A percentile compares a stretch with the other conserved stretches of the same genome.
Conservation (phyloP, 2,329 filamentous ascomycete genomes). For the Aspergillus neoniger region DNA sequence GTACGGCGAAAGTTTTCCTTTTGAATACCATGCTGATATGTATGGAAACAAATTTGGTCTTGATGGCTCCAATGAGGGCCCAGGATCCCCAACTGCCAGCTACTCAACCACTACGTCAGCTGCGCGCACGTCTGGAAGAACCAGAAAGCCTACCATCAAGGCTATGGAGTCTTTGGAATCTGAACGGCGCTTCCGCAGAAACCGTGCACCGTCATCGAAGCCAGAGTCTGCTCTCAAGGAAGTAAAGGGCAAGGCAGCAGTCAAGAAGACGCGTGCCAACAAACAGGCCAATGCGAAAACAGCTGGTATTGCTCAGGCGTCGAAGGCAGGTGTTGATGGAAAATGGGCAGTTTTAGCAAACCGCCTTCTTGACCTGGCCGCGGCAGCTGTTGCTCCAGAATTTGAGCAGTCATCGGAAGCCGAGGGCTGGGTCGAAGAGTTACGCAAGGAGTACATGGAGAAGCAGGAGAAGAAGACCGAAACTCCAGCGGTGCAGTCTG, state of each 20-base stretch:
- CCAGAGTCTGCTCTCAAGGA: constrained; percentile 1
- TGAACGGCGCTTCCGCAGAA: constrained; percentile 22
- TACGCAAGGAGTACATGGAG: constrained; percentile 16
- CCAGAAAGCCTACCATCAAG: constrained; percentile 26
- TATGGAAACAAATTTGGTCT: constrained; percentile 25
- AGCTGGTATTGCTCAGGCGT: background rate
- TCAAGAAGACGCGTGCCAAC: background rate
- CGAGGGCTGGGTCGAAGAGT: constrained; percentile 19
- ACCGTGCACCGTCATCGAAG: constrained; percentile 16
- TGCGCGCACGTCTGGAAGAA: constrained; percentile 20
- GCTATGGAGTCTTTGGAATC: constrained; percentile 24
- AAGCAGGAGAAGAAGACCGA: background rate
- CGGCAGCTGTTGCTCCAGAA: constrained; percentile 17
- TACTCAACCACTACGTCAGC: constrained; percentile 20
- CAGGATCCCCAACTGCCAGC: constrained; percentile 22
- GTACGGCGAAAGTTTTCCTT: constrained; percentile 16
- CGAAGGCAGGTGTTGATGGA: background rate
- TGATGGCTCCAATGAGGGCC: constrained; percentile 22
- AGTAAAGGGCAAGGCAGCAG: background rate
- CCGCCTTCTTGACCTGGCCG: constrained; percentile 21
- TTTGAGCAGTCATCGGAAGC: constrained; percentile 15
- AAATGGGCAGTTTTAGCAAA: constrained; percentile 14
- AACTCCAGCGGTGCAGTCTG: background rate
- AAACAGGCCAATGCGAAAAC: background rate
- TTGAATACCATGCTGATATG: constrained; percentile 26